Evolutionary conservation across 768 basidiomycete genomes (phyloP), one percentile per base, ranked within the genome.

Genomic region (Pleurotus sapidus): DNA sequence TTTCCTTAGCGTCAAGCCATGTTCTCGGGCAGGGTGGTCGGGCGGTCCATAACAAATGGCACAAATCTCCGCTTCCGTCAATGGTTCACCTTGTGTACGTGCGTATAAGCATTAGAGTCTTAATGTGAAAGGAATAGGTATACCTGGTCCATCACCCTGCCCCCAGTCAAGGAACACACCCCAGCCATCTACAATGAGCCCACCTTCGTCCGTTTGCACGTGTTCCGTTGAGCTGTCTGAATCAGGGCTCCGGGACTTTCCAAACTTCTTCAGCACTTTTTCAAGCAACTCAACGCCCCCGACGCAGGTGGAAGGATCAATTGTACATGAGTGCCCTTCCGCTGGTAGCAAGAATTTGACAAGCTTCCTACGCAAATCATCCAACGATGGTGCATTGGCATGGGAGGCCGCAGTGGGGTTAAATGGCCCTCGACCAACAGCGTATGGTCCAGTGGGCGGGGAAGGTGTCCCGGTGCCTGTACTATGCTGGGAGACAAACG

Each of bases 271-370:
- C 60, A 99, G 75, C 1, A 91, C 95, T 63, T 89, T 87, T 62
- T 93, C 90, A 50, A 98, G 79, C 2, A 98, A 84, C 64, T 98
- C 94, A 2, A 89, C 79, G 7, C 94, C 95, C 24, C 87, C 88
- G 1, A 77, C 78, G 65, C 91, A 95, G 24, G 91, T 84, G 3
- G 85, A 83, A 12, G 94, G 87, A 66, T 95, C 88, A 59, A 98
- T 84, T 1, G 88, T 87, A 56, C 82, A 84, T 4, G 86, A 81
- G 45, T 86, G 82, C 2, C 88, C 87, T 64, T 93, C 93, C 9
- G 94, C 95, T 1, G 88, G 88, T 42, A 95, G 77, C 17, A 82
- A 77, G 67, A 99, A 97, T 68, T 95, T 98, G 65, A 99, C 88
- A 18, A 92, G 74, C 69, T 91, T 93, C 56, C 88, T 80, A 47